phyloP scores from a whole-genome alignment of 352 stramenopile species.

The Ochromonadaceae sp. region DNA sequence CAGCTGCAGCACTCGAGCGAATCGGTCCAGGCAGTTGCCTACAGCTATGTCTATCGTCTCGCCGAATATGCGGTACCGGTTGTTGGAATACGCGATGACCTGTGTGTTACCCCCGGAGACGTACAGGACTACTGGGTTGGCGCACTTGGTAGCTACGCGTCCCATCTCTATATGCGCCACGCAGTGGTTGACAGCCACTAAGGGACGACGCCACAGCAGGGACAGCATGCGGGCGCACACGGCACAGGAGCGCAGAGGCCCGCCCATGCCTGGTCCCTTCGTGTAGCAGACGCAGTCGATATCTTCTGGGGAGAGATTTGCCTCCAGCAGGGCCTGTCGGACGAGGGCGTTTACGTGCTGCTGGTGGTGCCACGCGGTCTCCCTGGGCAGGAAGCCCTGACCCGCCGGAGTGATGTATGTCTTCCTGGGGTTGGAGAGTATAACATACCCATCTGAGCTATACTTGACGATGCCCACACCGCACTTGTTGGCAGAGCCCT shows the following conservation, averaged over 20 bases:
- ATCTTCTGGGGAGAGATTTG: slow-evolving; percentile 56
- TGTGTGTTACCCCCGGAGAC: slow-evolving; percentile 98
- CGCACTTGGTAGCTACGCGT: slow-evolving; percentile 77
- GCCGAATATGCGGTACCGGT: slow-evolving; percentile 95
- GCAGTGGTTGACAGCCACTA: slow-evolving; percentile 91
- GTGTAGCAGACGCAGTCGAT: slow-evolving; percentile 86
- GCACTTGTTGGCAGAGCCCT: slow-evolving; percentile 96
- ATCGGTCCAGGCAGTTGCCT: slow-evolving; percentile 97
- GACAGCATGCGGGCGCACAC: slow-evolving; percentile 43
- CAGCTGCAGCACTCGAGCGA: slow-evolving; percentile 77
- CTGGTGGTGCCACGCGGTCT: slow-evolving; percentile 98
- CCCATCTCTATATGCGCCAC: slow-evolving; percentile 99
- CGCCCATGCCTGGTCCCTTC: slow-evolving; percentile 90
- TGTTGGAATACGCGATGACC: slow-evolving; percentile 38
- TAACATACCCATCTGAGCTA: slow-evolving; percentile 46
- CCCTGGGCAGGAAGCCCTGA: slow-evolving; percentile 89
- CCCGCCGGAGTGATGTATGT: slow-evolving; percentile 95
- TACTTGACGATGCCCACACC: slow-evolving; percentile 48
- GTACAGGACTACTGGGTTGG: slow-evolving; percentile 95
- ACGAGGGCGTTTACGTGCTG: slow-evolving; percentile 84
- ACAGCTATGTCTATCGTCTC: slow-evolving; percentile 99
- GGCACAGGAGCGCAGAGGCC: slow-evolving; percentile 82
- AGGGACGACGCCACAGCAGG: slow-evolving; percentile 28
- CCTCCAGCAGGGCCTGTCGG: slow-evolving; percentile 74
- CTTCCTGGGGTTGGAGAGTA: slow-evolving; percentile 94